Percentiles rank a stretch among this genome's conserved stretches.
Conservation (phyloP, 208 protist species). For the Giardia duodenalis region DNA sequence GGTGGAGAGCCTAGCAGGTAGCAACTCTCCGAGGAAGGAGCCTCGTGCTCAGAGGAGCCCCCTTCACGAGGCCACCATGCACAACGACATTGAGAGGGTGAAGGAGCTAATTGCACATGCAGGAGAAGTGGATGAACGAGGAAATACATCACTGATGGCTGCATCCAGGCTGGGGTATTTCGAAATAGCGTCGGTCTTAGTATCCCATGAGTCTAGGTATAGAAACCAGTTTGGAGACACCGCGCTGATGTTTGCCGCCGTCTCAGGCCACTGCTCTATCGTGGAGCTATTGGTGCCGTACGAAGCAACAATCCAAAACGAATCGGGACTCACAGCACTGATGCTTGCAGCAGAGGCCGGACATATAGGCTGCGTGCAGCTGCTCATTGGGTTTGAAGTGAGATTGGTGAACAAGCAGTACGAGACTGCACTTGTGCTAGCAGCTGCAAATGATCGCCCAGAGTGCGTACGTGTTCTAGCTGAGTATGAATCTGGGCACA, state of each 20-base stretch:
- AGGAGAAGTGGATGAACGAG: background rate
- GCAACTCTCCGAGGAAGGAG: background rate
- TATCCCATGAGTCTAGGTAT: background rate
- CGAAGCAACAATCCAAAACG: background rate
- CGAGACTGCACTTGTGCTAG: background rate
- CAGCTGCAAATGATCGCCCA: background rate
- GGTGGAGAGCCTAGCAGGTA: background rate
- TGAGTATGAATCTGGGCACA: background rate
- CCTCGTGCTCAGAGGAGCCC: background rate
- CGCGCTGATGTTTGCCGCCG: constrained; percentile 3
- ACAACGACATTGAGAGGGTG: background rate
- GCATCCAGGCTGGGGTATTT: background rate
- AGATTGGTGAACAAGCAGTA: background rate
- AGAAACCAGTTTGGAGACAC: background rate
- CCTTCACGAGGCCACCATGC: background rate
- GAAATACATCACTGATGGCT: background rate
- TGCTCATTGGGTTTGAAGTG: background rate
- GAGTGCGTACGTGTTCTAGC: background rate
- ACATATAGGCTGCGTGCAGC: background rate
- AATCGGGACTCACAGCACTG: background rate
- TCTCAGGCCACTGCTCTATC: background rate
- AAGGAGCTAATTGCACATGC: background rate
- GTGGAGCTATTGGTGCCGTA: background rate
- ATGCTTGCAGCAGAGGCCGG: constrained; percentile 1
- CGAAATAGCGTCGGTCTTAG: background rate